These are phyloP conservation scores for Neocatenulostroma microsporum DNA, from an alignment of 2,329 filamentous ascomycete genomes.

Conservation along the genomic window DNA sequence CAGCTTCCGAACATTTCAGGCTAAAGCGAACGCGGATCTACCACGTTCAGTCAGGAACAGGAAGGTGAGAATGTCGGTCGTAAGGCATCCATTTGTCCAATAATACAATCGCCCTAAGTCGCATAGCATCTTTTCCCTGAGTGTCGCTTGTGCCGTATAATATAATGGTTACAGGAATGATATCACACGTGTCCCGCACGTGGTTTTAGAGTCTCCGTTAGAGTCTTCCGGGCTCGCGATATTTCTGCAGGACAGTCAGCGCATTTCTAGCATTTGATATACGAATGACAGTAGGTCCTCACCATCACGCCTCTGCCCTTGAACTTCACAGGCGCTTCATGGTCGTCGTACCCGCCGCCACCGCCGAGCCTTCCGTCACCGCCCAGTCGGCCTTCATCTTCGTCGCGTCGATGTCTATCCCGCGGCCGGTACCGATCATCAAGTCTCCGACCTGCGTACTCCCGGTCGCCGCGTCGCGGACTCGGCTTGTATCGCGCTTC, in stretches of 20 bases:
- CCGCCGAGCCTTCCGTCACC: slow-evolving; percentile 15
- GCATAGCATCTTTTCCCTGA: no score
- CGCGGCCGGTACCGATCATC: slow-evolving; percentile 22
- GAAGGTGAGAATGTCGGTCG: slow-evolving; percentile 4
- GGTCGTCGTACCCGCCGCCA: slow-evolving; percentile 16
- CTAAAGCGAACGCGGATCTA: slow-evolving; percentile 1
- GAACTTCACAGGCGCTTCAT: slow-evolving; percentile 31
- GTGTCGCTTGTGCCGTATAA: no score
- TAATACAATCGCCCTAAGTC: no score
- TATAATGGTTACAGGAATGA: no score
- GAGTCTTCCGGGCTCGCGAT: slow-evolving; percentile 10
- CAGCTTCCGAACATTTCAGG: no score
- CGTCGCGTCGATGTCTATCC: slow-evolving; percentile 13
- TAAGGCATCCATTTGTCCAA: no score
- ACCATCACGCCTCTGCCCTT: slow-evolving; percentile 35
- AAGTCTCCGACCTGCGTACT: slow-evolving; percentile 12
- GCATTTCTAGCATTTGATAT: no score
- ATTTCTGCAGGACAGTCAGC: no score
- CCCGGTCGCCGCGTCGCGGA: slow-evolving; percentile 20
- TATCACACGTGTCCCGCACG: no score
- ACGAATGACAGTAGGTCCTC: no score
- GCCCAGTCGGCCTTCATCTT: slow-evolving; percentile 34
- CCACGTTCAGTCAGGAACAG: slow-evolving; percentile 7
- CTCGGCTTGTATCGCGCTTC: slow-evolving; percentile 24
- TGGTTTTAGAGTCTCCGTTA: no score